Conservation (phyloP, 129 eudicot genomes). For the Deinandra increscens region DNA sequence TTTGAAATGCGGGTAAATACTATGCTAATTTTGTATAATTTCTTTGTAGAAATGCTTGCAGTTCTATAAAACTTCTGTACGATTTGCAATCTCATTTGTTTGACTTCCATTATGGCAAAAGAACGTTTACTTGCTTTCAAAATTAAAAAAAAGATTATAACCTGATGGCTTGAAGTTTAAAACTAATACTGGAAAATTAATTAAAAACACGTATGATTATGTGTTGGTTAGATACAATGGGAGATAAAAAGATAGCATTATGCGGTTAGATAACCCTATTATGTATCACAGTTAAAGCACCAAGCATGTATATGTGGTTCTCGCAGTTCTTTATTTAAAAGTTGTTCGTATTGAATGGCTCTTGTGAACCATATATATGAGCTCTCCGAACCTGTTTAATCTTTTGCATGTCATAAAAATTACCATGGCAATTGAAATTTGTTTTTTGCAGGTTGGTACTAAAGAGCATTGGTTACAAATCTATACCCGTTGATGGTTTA, state of each 20-base stretch:
- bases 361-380: not conserved
- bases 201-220: not conserved
- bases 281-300: too few species aligned
- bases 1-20: constrained; percentile 70
- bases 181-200: not conserved
- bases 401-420: constrained; percentile 12
- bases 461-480: constrained; percentile 94
- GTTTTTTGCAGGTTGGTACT: constrained; percentile 63
- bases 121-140: not conserved
- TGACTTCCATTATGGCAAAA: constrained; percentile 5
- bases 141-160: not conserved
- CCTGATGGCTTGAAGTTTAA: constrained; percentile 9
- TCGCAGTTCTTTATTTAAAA: too few species aligned
- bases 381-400: constrained; percentile 11
- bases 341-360: too few species aligned
- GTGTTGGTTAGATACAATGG: too few species aligned
- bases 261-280: too few species aligned
- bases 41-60: not conserved
- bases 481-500: constrained; percentile 76
- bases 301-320: too few species aligned
- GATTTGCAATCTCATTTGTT: too few species aligned
- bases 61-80: not conserved
- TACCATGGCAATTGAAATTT: not conserved
- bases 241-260: too few species aligned
- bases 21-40: not conserved